Percentiles rank a stretch among this genome's conserved stretches.
Evolutionary conservation across 2,329 filamentous ascomycete genomes (phyloP).

Genomic region (Fusarium sp.): DNA sequence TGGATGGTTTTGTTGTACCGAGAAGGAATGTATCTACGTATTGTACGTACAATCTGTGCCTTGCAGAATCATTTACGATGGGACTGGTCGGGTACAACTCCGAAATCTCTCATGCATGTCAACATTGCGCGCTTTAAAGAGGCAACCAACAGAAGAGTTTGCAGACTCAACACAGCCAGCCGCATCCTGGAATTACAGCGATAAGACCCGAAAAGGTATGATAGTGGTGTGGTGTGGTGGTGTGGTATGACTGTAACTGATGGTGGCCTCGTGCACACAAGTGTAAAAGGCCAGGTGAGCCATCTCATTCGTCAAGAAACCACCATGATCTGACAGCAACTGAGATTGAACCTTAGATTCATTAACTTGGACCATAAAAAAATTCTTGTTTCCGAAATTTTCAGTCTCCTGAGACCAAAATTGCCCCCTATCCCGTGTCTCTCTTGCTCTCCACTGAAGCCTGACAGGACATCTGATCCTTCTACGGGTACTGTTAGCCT

Average conservation of each 20-base stretch:
- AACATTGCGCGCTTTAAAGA: slow-evolving; percentile 29
- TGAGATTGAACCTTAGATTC: slow-evolving; percentile 26
- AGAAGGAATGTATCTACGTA: not conserved
- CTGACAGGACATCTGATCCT: slow-evolving; percentile 29
- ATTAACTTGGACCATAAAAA: slow-evolving; percentile 14
- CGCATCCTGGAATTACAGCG: slow-evolving; percentile 31
- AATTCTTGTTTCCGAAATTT: slow-evolving; percentile 20
- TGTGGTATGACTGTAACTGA: slow-evolving; percentile 20
- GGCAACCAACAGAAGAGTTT: slow-evolving; percentile 30
- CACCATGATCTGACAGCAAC: slow-evolving; percentile 43
- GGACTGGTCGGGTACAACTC: slow-evolving; percentile 15
- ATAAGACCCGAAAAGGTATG: slow-evolving; percentile 19
- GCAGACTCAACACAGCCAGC: slow-evolving; percentile 22
- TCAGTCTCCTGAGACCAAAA: slow-evolving; percentile 9
- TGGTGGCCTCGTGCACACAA: slow-evolving; percentile 31
- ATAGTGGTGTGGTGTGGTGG: slow-evolving; percentile 13
- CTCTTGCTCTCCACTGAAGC: slow-evolving; percentile 9
- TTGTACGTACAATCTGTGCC: slow-evolving; percentile 25
- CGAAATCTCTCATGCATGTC: slow-evolving; percentile 35
- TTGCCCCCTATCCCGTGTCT: slow-evolving; percentile 11
- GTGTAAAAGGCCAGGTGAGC: slow-evolving; percentile 24
- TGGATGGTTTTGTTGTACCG: slow-evolving; percentile 2
- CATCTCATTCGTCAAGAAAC: slow-evolving; percentile 36
- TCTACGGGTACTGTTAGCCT: slow-evolving; percentile 13
- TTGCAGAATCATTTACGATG: slow-evolving; percentile 31